These are phyloP conservation scores for Mesotaenium endlicherianum DNA, from an alignment of 139 green algal species.

Conservation along the genomic window DNA sequence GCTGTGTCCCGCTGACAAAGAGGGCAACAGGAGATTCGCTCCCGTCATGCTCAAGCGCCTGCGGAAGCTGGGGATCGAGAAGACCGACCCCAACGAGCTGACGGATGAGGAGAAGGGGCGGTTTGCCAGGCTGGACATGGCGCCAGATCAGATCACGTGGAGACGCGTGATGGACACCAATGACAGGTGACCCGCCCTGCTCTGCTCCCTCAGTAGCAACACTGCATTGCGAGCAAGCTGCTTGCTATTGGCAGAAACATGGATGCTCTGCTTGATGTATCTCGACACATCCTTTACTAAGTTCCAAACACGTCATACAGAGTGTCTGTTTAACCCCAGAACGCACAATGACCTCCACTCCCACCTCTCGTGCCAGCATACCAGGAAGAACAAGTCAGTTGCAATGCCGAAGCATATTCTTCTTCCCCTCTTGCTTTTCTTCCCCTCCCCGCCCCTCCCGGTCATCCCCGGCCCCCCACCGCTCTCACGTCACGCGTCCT, in stretches of 20 bases:
- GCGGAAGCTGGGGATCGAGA: conserved; percentile 86
- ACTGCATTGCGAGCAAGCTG: too few relatives aligned
- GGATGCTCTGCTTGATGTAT: too few relatives aligned
- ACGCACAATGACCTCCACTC: too few relatives aligned
- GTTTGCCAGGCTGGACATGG: conserved; percentile 93
- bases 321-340: too few relatives aligned
- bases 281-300: too few relatives aligned
- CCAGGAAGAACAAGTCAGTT: too few relatives aligned
- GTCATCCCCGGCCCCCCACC: neutral
- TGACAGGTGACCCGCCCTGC: conserved; percentile 64
- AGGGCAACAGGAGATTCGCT: conserved; percentile 81
- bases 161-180: conserved; percentile 96
- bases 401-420: neutral
- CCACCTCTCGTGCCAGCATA: too few relatives aligned
- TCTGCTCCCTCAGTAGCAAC: too few relatives aligned
- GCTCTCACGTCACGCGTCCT: neutral
- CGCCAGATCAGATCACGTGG: conserved; percentile 86
- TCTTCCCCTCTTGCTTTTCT: neutral
- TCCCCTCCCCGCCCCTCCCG: neutral
- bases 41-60: conserved; percentile 85
- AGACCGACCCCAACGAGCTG: conserved; percentile 83
- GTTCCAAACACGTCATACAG: too few relatives aligned
- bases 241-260: too few relatives aligned
- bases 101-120: conserved; percentile 78
- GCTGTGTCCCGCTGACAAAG: conserved; percentile 69